Base-by-base conservation (phyloP, 129 eudicot genomes). In the Flaveria trinervia region DNA sequence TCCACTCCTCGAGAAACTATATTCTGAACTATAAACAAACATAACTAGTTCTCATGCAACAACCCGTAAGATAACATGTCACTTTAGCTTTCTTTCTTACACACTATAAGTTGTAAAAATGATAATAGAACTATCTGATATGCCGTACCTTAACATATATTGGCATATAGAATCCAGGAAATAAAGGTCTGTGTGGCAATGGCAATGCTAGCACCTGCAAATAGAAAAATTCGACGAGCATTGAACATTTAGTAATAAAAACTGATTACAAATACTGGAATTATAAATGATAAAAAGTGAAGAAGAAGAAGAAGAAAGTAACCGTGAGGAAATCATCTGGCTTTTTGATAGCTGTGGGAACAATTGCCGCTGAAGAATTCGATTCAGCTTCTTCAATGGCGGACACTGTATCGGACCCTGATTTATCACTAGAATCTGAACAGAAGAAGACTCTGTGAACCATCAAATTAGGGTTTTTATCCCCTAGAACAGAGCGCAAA, bases 141-240 rank as follows among this genome's bases (percentile, higher is more conserved):
- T 9, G 54, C 25, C 33, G 33, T 88, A 93, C 98, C 96, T 89
- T 95, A 55, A 95, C 99, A 86, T 89, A 84, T 61, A 95, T 82
- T 57, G 99, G 99, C 99, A 95, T 95, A 66, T 91, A 91, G 74
- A 95, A 91, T 62, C 99, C 97, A 2, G 99, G 97, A 86, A 91
- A 91, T 36, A 95, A 81, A 9, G 99, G 99, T 68, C 96, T 88
- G 46, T 91, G 94, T 15, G 89, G 88, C 81, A 95, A 77, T 18
- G 99, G 99, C 80, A 95, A 86, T 41, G 96, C 96, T 80, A 95
- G 33, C 54, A 95, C 99, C 97, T 95, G 96, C 85, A 84, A 9
- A 67, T 20, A 73, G 23, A 72, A 85, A 50, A 50, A 60, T 55
- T 15, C 65, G 44, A 46, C 49, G 20, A 45, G 1, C 20, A 20